Conservation (phyloP, 345 rosid genomes). For the Clarkia xantiana region DNA sequence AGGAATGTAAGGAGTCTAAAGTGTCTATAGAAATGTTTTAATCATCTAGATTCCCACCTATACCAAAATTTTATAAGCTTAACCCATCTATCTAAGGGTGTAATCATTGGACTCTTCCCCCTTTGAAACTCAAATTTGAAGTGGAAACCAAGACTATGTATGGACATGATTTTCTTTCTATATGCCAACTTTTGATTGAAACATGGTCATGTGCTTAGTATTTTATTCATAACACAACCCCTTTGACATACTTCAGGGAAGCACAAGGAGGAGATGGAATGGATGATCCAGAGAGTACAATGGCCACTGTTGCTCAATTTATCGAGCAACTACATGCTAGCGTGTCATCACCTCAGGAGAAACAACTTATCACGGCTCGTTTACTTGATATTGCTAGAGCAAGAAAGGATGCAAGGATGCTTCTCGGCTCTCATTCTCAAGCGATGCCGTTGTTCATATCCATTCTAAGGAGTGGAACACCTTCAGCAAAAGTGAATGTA, state of each 20-base stretch:
- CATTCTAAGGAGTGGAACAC: slow-evolving; percentile 59
- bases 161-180: too few species aligned
- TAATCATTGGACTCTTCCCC: too few species aligned
- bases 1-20: too few species aligned
- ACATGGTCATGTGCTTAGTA: too few species aligned
- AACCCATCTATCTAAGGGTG: too few species aligned
- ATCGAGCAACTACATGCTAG: slow-evolving; percentile 66
- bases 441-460: slow-evolving; percentile 84
- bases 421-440: slow-evolving; percentile 58
- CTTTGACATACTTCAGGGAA: slow-evolving; percentile 24
- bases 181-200: too few species aligned
- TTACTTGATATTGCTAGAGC: slow-evolving; percentile 51
- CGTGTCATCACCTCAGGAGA: slow-evolving; percentile 55
- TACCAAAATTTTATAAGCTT: too few species aligned
- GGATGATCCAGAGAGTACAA: slow-evolving; percentile 42
- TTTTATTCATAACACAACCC: too few species aligned
- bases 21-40: too few species aligned
- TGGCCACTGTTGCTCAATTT: slow-evolving; percentile 49
- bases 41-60: too few species aligned
- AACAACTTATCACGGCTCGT: slow-evolving; percentile 63
- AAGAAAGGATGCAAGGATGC: slow-evolving; percentile 56
- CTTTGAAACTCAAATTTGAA: too few species aligned
- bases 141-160: too few species aligned
- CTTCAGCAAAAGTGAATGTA: slow-evolving; percentile 53
- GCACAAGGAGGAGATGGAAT: slow-evolving; percentile 25